phyloP scores from a whole-genome alignment of 331 rosid genomes.

The Quercus tomentella region DNA sequence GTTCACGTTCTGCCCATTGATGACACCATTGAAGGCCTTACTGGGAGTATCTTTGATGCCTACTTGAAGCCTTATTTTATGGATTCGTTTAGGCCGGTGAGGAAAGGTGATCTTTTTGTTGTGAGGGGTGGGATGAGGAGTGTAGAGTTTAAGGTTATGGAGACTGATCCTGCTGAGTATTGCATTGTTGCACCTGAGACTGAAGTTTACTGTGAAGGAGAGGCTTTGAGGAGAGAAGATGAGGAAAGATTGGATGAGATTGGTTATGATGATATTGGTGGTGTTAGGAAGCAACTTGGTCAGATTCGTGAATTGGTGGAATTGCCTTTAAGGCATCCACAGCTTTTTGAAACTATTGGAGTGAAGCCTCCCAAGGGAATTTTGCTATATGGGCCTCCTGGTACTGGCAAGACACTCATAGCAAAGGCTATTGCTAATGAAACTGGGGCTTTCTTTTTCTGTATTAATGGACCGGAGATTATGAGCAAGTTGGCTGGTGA shows the following conservation, averaged over 20 bases:
- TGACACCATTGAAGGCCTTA: conserved; percentile 8
- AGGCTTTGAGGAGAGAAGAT: neutral
- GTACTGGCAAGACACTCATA: conserved; percentile 10
- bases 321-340: neutral
- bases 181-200: too few species aligned
- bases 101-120: too few species aligned
- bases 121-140: too few species aligned
- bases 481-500: conserved; percentile 11
- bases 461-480: neutral
- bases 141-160: neutral
- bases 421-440: conserved; percentile 10
- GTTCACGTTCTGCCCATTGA: conserved; percentile 3
- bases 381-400: conserved; percentile 7
- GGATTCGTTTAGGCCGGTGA: too few species aligned
- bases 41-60: neutral
- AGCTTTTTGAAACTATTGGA: conserved; percentile 7
- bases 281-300: too few species aligned
- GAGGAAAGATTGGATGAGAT: neutral
- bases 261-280: too few species aligned
- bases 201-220: too few species aligned
- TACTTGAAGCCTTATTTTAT: conserved; percentile 3
- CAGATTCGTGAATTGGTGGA: too few species aligned
- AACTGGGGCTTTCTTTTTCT: neutral
- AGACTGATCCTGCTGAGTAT: too few species aligned
- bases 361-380: conserved; percentile 14